Base-by-base conservation (phyloP, 1,284 basidiomycete species). In the Exobasidium rhododendri region DNA sequence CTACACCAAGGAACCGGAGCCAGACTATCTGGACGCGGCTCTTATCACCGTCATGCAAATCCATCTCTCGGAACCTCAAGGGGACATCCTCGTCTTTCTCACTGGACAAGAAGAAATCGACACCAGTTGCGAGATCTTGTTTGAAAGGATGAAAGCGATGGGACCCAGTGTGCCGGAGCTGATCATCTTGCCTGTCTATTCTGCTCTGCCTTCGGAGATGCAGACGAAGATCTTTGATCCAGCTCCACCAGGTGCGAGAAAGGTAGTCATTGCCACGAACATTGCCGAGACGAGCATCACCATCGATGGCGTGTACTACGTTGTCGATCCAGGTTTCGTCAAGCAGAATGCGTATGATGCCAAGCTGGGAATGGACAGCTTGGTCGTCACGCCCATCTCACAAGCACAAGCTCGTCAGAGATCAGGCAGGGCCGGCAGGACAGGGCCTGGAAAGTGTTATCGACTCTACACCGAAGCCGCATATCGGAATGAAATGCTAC, bases 311-410 rank as follows among this genome's bases (percentile, higher is more conserved):
- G 94, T 99, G 77, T 97, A 97, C 84, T 99, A 98, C 74, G 94
- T 99, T 45, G 70, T 97, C 69, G 96, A 99, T 79, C 94, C 96
- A 1, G 96, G 96, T 7, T 98, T 98, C 82, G 90, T 93, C 35
- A 99, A 99, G 82, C 96, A 98, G 81, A 98, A 97, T 77, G 94
- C 93, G 0, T 98, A 97, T 81, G 94, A 99, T 80, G 93, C 96
- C 22, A 86, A 91, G 56, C 83, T 98, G 64, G 96, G 94, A 70
- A 98, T 98, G 94, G 96, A 98, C 82, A 96, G 92, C 20, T 85
- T 99, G 61, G 90, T 97, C 50, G 96, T 98, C 46, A 97, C 94
- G 52, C 96, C 96, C 47, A 98, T 98, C 73, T 97, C 94, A 13
- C 94, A 98, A 83, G 94, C 96, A 3, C 94, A 97, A 80, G 94